Conservation (phyloP, 768 basidiomycete species). For the Coprinopsis sp. region DNA sequence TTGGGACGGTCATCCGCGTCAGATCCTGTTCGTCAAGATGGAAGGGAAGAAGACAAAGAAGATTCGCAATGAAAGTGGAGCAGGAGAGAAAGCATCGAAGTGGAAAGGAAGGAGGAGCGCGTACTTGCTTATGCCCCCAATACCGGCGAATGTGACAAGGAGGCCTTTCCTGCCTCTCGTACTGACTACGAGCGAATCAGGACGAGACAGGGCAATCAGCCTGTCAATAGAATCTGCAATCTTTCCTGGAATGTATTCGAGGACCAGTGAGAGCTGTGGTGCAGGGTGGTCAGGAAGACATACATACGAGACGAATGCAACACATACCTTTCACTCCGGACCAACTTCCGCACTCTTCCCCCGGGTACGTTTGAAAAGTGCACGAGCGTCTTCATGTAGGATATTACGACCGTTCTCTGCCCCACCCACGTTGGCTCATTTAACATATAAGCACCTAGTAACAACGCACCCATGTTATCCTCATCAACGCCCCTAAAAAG, state of each 20-base stretch:
- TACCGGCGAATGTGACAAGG: conserved; percentile 31
- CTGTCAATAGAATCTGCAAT: conserved; percentile 88
- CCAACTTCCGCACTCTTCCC: conserved; percentile 76
- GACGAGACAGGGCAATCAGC: conserved; percentile 86
- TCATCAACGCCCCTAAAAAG: no score
- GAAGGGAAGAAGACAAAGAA: no score
- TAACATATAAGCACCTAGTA: background rate
- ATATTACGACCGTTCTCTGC: conserved; percentile 72
- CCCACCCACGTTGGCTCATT: conserved; percentile 1
- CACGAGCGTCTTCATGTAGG: conserved; percentile 80
- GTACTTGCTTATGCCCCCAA: conserved; percentile 51
- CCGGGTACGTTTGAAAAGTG: conserved; percentile 75
- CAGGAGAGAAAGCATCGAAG: no score
- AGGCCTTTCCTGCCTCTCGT: conserved; percentile 61
- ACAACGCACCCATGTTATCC: conserved; percentile 57
- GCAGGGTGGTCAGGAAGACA: background rate
- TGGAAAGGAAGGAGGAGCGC: no score
- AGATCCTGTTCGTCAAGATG: no score
- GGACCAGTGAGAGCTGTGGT: conserved; percentile 73
- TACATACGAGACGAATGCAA: conserved; percentile 1
- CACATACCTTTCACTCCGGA: conserved; percentile 61
- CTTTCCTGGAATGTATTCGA: conserved; percentile 92
- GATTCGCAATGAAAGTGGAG: no score
- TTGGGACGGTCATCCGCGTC: no score
- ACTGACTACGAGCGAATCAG: conserved; percentile 91